Evolutionary conservation across 495 filamentous ascomycete species (phyloP).

Genomic region (Pyrenopolyporus hunteri): DNA sequence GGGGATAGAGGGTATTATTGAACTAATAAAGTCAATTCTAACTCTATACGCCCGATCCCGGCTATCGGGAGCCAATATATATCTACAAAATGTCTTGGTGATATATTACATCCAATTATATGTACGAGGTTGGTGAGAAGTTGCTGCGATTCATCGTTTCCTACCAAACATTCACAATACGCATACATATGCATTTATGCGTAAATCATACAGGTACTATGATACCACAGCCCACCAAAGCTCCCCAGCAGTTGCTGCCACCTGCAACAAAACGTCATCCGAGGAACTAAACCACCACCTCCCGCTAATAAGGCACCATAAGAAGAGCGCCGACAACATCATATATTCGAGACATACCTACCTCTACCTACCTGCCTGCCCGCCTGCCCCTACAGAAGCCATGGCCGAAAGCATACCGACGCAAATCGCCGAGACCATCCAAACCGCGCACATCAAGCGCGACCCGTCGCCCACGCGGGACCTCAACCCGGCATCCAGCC

Average conservation of each 20-base stretch:
- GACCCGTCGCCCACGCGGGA: slow-evolving; percentile 74
- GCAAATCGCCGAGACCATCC: slow-evolving; percentile 75
- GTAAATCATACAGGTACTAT: background rate
- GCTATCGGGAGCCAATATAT: too few species aligned
- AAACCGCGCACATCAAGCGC: slow-evolving; percentile 75
- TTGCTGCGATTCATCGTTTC: too few species aligned
- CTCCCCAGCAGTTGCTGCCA: slow-evolving; percentile 12
- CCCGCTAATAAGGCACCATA: too few species aligned
- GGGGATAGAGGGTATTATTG: slow-evolving; percentile 15
- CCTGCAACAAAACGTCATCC: slow-evolving; percentile 26
- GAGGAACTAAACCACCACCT: background rate
- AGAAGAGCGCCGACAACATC: background rate
- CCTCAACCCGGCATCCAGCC: slow-evolving; percentile 77
- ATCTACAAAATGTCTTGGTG: too few species aligned
- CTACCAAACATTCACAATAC: too few species aligned
- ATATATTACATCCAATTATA: background rate
- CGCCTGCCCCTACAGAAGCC: background rate
- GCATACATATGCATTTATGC: background rate
- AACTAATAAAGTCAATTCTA: too few species aligned
- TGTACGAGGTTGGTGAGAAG: too few species aligned
- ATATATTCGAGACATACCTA: background rate
- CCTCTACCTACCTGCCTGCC: background rate
- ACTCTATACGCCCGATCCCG: too few species aligned
- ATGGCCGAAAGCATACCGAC: slow-evolving; percentile 57
- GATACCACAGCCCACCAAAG: background rate